A percentile compares a stretch with the other conserved stretches of the same genome.
Conservation (phyloP, 2,329 filamentous ascomycete genomes). For the Penicillium sp. region DNA sequence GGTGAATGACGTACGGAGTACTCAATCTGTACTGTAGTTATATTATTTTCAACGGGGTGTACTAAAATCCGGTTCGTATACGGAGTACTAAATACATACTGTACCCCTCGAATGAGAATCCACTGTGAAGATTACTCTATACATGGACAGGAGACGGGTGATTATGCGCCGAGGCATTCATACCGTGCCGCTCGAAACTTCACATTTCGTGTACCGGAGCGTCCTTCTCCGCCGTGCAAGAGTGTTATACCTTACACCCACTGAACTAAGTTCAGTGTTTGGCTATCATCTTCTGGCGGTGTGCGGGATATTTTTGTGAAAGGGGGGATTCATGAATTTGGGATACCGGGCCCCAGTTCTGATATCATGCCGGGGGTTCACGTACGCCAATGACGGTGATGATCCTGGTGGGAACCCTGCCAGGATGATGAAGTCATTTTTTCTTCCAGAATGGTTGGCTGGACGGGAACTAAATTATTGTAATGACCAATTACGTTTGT, state of each 20-base stretch:
- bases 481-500: not conserved
- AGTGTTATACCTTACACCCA: too few species aligned
- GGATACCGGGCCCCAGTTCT: slow-evolving; percentile 9
- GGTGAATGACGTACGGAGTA: too few species aligned
- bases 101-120: not conserved
- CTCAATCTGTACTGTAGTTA: not conserved
- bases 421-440: slow-evolving; percentile 13
- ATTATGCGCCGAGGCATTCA: slow-evolving; percentile 2
- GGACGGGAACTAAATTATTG: not conserved
- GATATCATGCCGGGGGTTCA: slow-evolving; percentile 5
- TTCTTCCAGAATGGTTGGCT: not conserved
- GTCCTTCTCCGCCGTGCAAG: not conserved
- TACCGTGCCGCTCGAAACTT: not conserved
- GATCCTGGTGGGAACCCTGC: slow-evolving; percentile 4
- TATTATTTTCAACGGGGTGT: not conserved
- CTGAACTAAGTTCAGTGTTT: too few species aligned
- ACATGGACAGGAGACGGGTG: not conserved
- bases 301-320: not conserved
- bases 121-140: not conserved
- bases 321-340: not conserved
- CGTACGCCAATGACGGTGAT: slow-evolving; percentile 1
- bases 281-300: not conserved
- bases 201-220: not conserved
- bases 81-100: not conserved
- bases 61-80: not conserved